Evolutionary conservation across 768 basidiomycete genomes (phyloP), one percentile per base, ranked within the genome.

Genomic region (Termitomyces sp.): DNA sequence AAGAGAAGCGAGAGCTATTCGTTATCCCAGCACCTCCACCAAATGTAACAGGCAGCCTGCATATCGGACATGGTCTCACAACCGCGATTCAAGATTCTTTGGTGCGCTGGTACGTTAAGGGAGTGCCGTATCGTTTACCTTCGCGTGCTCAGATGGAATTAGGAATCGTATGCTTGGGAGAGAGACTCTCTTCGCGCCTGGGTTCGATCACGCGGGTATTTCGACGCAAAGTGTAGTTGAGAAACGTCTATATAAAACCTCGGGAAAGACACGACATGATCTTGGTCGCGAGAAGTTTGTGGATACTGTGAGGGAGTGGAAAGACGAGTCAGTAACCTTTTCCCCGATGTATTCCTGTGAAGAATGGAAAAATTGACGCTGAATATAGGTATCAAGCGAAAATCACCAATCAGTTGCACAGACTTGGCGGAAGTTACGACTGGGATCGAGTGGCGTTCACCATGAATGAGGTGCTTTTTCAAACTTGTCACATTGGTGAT

Each of bases 141-240:
- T 23, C 21, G 17, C 11, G n/a, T 19, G 17, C 30, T 60, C 15
- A n/a, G 46, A 35, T 43, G 30, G 55, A 51, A 1, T 54, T 54
- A 94, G 91, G 93, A 93, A 94, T 69, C 92, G 96, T 35, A 99
- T 98, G 97, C 74, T 89, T 41, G 96, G 96, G 1, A 91, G 86
- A 72, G 92, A 91, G 10, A 88, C 90, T 0, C 76, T 98, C 0
- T 98, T 89, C 66, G 82, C 86, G 2, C 97, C 97, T 0, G 97
- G 97, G 15, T 99, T 95, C 66, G 97, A 99, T 71, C 97, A 99
- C 65, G 97, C 97, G 0, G 95, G 96, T 56, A 98, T 99, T 59
- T 95, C 95, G 0, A 98, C 97, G 0, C 97, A 99, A 71, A 91
- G 91, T 45, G 96, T 99, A 15, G 96, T 98, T 1, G 97, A 98